phyloP scores from a whole-genome alignment of 2,329 filamentous ascomycete genomes.

The Pestalotiopsis sp. region DNA sequence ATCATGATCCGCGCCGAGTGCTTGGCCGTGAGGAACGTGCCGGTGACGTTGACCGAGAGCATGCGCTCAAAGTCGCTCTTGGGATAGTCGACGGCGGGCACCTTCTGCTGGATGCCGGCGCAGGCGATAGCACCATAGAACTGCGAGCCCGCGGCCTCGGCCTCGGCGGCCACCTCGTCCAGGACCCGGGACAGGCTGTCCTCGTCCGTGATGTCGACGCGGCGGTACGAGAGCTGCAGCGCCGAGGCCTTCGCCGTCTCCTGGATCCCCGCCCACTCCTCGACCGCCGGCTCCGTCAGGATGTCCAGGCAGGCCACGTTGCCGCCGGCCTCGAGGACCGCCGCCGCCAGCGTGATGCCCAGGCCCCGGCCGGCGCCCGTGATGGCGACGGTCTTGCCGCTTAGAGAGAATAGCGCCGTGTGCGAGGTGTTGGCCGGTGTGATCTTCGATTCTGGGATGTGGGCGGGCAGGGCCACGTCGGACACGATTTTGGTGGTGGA shows the following conservation, averaged over 20 bases:
- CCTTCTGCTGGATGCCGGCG: slow-evolving; percentile 49
- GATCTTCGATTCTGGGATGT: neutral
- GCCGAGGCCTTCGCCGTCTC: slow-evolving; percentile 37
- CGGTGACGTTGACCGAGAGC: slow-evolving; percentile 68
- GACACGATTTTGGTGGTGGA: neutral
- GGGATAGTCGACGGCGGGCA: slow-evolving; percentile 46
- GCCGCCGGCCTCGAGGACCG: slow-evolving; percentile 49
- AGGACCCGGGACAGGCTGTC: slow-evolving; percentile 33
- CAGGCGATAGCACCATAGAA: slow-evolving; percentile 43
- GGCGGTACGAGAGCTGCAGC: slow-evolving; percentile 38
- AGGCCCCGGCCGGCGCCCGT: slow-evolving; percentile 53
- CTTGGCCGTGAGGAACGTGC: slow-evolving; percentile 70
- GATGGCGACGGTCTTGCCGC: slow-evolving; percentile 44
- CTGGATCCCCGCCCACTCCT: slow-evolving; percentile 42
- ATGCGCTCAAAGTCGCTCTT: slow-evolving; percentile 66
- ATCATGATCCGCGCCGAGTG: slow-evolving; percentile 61
- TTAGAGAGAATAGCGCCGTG: slow-evolving; percentile 43
- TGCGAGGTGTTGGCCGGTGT: neutral
- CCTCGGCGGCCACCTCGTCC: slow-evolving; percentile 35
- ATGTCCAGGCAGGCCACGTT: slow-evolving; percentile 50
- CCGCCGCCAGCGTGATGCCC: slow-evolving; percentile 48
- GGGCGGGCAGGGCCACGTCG: neutral
- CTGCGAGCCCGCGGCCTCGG: slow-evolving; percentile 28
- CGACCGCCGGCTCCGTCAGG: slow-evolving; percentile 33
- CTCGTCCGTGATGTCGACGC: slow-evolving; percentile 50